A percentile compares a stretch with the other conserved stretches of the same genome.
Evolutionary conservation across 768 basidiomycete species (phyloP).

Genomic region (Cyathus striatus): DNA sequence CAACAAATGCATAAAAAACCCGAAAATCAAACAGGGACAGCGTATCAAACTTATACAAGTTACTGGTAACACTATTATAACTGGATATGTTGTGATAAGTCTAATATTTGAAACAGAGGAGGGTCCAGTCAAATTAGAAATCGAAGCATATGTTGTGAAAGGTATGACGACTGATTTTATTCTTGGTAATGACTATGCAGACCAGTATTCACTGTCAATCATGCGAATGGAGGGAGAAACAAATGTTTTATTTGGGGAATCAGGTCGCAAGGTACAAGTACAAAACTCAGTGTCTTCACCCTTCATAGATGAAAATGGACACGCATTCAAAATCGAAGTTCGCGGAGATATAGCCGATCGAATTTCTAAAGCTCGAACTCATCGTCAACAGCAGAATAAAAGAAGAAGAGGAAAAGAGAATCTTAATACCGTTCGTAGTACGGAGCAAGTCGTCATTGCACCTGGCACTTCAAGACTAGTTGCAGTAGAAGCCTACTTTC

Average conservation of each 20-base stretch:
- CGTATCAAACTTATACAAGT: too few species aligned
- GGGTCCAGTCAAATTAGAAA: too few species aligned
- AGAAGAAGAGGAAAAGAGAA: background rate
- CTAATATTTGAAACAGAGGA: too few species aligned
- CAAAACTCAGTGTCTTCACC: background rate
- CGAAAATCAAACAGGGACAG: too few species aligned
- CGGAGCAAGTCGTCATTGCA: background rate
- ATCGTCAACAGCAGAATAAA: too few species aligned
- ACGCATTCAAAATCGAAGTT: conserved; percentile 3
- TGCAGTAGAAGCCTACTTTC: too few species aligned
- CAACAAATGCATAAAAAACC: too few species aligned
- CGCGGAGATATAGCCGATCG: background rate
- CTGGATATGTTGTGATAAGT: too few species aligned
- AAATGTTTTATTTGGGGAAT: conserved; percentile 6
- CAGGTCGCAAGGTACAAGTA: conserved; percentile 2
- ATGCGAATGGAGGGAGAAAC: conserved; percentile 8
- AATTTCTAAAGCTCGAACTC: background rate
- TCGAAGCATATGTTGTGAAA: conserved; percentile 24
- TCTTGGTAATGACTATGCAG: conserved; percentile 25
- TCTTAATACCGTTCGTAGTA: background rate
- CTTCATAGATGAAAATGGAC: too few species aligned
- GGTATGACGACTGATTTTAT: conserved; percentile 23
- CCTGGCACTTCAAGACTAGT: too few species aligned
- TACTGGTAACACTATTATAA: too few species aligned
- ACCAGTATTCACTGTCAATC: conserved; percentile 24